Base-by-base conservation (phyloP, 169 alveolate genomes). In the Plasmodium yoelii region DNA sequence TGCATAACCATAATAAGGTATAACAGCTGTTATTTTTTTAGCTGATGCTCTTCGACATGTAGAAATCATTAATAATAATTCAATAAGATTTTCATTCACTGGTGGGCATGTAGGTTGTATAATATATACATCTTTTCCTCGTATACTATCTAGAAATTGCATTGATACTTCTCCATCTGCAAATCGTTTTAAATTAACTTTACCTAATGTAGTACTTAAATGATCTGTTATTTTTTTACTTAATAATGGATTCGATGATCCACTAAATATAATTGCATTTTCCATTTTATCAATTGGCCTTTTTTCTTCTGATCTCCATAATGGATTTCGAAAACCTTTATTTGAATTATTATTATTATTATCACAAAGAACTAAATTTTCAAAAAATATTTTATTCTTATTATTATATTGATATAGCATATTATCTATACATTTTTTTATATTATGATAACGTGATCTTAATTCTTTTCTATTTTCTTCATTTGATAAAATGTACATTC, bases 1-100 rank as follows among this genome's bases (percentile, higher is more conserved):
- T 26, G 99, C 98, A 88, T 98, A 98, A 1, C 99, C 99, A 93
- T 97, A 98, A 73, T 98, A 98, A n/a, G 99, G 99, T 2, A 98
- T 95, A 13, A 98, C 97, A 2, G 98, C 99, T 0, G 99, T 98
- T 19, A 98, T 97, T 68, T 94, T 95, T 75, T 95, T 97, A 0
- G 99, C 99, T n/a, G 98, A 96, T 0, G 99, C 97, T 88, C 99
- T 94, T 69, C 98, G 95, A 77, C 97, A 94, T 0, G 99, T 97
- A 9, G 99, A 95, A n/a, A 98, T 96, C 97, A 97, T 95, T 24
- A 98, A 89, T 24, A 98, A 90, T 28, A 98, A 94, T 94, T 98
- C 99, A 97, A 98, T 92, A 8, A 98, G 88, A 87, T 96, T 95
- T 49, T 98, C 99, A 92, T 97, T 97, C 1, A 97, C 99, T 13